Evolutionary conservation across 2,329 filamentous ascomycete genomes (phyloP), one percentile per base, ranked within the genome.

Genomic region (Ascochyta fabae): DNA sequence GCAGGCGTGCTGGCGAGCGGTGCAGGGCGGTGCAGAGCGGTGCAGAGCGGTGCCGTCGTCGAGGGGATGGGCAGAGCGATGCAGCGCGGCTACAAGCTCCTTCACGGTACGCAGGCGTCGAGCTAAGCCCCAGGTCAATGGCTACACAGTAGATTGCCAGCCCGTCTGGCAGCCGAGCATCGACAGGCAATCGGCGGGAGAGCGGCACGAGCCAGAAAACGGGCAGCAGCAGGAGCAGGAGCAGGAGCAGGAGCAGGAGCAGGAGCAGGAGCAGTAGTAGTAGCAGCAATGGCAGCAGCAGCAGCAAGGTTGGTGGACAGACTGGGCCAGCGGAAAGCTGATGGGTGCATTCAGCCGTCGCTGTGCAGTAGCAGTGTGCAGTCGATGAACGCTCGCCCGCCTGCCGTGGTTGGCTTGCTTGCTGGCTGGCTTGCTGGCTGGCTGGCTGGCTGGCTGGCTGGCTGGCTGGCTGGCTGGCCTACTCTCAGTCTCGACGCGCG

Each of bases 121-220:
- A 33, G 33, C 48, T 50, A 50, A 44, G 48, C 48, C 48, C 39
- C 48, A 50, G 33, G 40, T 33, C 47, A 38, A 45, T 26, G 33
- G 40, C 41, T 27, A 24, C 19, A 19, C 19, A 35, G 15, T 29
- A 31, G 10, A 15, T 15, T 31, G 12, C 40, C 19, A 34, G 35
- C 46, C 35, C 40, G 15, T 24, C 36, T 47, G 26, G 42, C 47
- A 50, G 36, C 36, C 50, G 44, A 24, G 53, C 45, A 42, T 50
- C 29, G 46, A 45, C 53, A 41, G 10, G 46, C 42, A 56, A 47
- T 38, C 31, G 47, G 31, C 42, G 47, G 47, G 42, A 53, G 27
- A 27, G 53, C 41, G 46, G 41, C 47, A 55, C 52, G 53, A 50
- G 40, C 52, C 46, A 46, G 52, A 55, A 15, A 44, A 23, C 16